A percentile compares a stretch with the other conserved stretches of the same genome.
phyloP scores from a whole-genome alignment of 331 rosid species.

The Acacia concinna region DNA sequence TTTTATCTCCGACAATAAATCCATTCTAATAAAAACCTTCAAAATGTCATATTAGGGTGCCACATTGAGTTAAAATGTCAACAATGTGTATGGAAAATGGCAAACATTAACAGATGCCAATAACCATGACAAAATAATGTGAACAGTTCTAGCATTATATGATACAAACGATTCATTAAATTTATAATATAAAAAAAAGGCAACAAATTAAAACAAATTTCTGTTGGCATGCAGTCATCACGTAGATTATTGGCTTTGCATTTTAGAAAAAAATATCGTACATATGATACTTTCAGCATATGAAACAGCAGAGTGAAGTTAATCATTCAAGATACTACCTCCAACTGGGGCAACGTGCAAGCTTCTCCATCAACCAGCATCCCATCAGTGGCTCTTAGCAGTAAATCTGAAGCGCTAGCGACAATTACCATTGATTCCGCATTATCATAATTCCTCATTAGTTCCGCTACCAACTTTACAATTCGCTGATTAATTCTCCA shows the following conservation, averaged over 20 bases:
- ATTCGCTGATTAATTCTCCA: slow-evolving; percentile 96
- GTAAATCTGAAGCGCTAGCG: slow-evolving; percentile 91
- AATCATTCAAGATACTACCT: slow-evolving; percentile 41
- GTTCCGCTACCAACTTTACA: slow-evolving; percentile 84
- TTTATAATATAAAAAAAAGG: not conserved
- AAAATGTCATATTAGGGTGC: not conserved
- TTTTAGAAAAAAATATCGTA: not conserved
- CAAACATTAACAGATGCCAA: not conserved
- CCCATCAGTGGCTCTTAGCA: slow-evolving; percentile 83
- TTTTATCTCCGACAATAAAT: not conserved
- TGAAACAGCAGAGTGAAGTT: not conserved
- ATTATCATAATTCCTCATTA: slow-evolving; percentile 86
- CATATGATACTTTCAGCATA: not conserved
- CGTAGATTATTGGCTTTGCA: not conserved
- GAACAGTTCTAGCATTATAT: not conserved
- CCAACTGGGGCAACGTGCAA: slow-evolving; percentile 78
- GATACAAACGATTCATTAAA: not conserved
- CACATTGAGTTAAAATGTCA: not conserved
- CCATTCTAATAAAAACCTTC: not conserved
- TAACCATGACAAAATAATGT: not conserved
- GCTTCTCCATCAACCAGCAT: slow-evolving; percentile 89
- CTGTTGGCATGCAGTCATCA: not conserved
- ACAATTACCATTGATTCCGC: slow-evolving; percentile 80
- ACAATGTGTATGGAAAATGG: not conserved
- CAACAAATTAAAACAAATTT: not conserved